Percentiles rank a stretch among this genome's conserved stretches.
These are phyloP conservation scores for Hymenochaete sp. DNA, from an alignment of 1,284 basidiomycete genomes.

Conservation along the genomic window DNA sequence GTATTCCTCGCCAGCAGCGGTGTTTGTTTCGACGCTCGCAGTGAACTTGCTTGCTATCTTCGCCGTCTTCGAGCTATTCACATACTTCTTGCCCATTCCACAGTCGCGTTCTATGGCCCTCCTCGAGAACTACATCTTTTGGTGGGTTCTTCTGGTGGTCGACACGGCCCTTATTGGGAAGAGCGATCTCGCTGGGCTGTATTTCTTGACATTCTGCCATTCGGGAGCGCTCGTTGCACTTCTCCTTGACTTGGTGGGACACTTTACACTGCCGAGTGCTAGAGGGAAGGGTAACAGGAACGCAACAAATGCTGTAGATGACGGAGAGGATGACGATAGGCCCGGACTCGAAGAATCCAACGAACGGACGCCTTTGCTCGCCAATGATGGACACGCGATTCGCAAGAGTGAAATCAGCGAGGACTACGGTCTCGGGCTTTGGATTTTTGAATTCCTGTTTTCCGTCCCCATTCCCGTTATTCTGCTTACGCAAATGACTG, in stretches of 20 bases:
- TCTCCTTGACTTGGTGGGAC: slow-evolving; percentile 35
- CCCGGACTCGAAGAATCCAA: slow-evolving; percentile 31
- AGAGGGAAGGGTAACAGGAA: slow-evolving; percentile 13
- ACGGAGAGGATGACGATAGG: slow-evolving; percentile 24
- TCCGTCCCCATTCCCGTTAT: slow-evolving; percentile 50
- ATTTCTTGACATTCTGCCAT: slow-evolving; percentile 44
- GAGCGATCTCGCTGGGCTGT: slow-evolving; percentile 26
- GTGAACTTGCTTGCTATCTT: slow-evolving; percentile 42
- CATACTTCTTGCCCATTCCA: slow-evolving; percentile 24
- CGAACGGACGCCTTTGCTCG: slow-evolving; percentile 43
- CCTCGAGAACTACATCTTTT: slow-evolving; percentile 27
- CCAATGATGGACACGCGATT: slow-evolving; percentile 22
- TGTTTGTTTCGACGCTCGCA: slow-evolving; percentile 41
- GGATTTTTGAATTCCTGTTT: slow-evolving; percentile 53
- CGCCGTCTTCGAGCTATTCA: slow-evolving; percentile 31
- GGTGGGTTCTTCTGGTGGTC: slow-evolving; percentile 30
- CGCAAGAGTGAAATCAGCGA: slow-evolving; percentile 27
- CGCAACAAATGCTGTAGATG: background rate
- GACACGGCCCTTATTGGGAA: slow-evolving; percentile 24
- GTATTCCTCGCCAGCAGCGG: slow-evolving; percentile 47
- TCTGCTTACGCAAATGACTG: slow-evolving; percentile 45
- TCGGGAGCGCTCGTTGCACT: slow-evolving; percentile 40
- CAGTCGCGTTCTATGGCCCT: slow-evolving; percentile 25
- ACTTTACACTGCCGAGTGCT: slow-evolving; percentile 22
- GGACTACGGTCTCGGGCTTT: slow-evolving; percentile 41